These are phyloP conservation scores for Bjerkandera adusta DNA, from an alignment of 1,284 basidiomycete genomes.

Conservation along the genomic window DNA sequence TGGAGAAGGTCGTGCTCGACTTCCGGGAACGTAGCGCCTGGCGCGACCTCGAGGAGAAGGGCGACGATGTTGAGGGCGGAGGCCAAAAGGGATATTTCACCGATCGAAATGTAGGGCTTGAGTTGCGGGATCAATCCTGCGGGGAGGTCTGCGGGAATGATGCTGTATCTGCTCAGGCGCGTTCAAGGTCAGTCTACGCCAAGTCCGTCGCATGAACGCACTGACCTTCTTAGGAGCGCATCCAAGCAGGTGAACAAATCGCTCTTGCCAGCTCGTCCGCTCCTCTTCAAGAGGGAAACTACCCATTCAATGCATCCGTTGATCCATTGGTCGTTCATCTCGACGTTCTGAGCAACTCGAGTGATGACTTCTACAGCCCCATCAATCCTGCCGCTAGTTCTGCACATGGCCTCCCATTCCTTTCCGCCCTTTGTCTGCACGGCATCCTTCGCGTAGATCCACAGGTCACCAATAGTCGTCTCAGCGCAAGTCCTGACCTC, in stretches of 20 bases:
- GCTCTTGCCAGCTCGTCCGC: slow-evolving; percentile 75
- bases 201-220: slow-evolving; percentile 5
- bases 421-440: slow-evolving; percentile 56
- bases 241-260: slow-evolving; percentile 82
- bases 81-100: slow-evolving; percentile 78
- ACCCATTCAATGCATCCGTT: slow-evolving; percentile 78
- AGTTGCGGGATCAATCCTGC: slow-evolving; percentile 69
- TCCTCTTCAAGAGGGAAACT: slow-evolving; percentile 76
- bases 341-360: slow-evolving; percentile 67
- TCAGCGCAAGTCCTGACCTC: slow-evolving; percentile 88
- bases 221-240: slow-evolving; percentile 66
- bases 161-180: slow-evolving; percentile 51
- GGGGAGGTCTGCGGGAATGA: slow-evolving; percentile 62
- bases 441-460: slow-evolving; percentile 82
- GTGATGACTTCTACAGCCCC: slow-evolving; percentile 72
- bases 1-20: slow-evolving; percentile 71
- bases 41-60: slow-evolving; percentile 68
- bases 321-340: slow-evolving; percentile 76
- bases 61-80: slow-evolving; percentile 72
- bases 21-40: slow-evolving; percentile 61
- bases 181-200: slow-evolving; percentile 12
- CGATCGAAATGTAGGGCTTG: slow-evolving; percentile 66
- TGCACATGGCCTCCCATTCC: slow-evolving; percentile 83
- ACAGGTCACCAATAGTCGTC: slow-evolving; percentile 80
- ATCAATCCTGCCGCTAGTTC: slow-evolving; percentile 70